Base-by-base conservation (phyloP, 2,329 filamentous ascomycete genomes). In the Colletotrichum viniferum region DNA sequence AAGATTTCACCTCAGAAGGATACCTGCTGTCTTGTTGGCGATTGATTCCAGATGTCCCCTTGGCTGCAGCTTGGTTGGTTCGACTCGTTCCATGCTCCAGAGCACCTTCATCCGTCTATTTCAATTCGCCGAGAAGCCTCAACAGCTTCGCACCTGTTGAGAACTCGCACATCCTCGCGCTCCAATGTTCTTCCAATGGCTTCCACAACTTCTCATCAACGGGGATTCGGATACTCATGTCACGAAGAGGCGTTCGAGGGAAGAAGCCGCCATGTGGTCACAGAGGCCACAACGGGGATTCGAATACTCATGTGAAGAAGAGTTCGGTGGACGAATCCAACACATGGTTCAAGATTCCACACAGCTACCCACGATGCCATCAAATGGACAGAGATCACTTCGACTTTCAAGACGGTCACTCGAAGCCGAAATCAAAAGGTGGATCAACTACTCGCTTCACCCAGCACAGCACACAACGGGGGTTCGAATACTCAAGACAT, bases 11-110 rank as follows among this genome's bases (percentile, higher is more conserved):
- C 10, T 3, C 43, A 18, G 10, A 21, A 21, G 0, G 0, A 48
- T 2, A 48, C 6, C 0, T 21, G 1, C 0, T 21, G 5, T 48
- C 2, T 12, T 0, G 43, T 21, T 21, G 43, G 10, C n/a, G 3
- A 13, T 48, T 13, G n/a, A 48, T 13, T 3, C n/a, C 1, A 48
- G 10, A 4, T 6, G 9, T 21, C n/a, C 10, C 13, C n/a, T 21
- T 0, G n/a, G 0, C 5, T 21, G 18, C 43, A 48, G n/a, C 34
- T 16, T 38, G 14, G 10, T 12, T 13, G 5, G 5, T 21, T 48
- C 43, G n/a, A 21, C 18, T 13, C n/a, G n/a, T 48, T 3, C 43
- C 43, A 48, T 4, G 43, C 43, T 4, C 9, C 43, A 21, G 43
- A 21, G 18, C 10, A n/a, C 10, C n/a, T 21, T 48, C n/a, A 12